Conservation (phyloP, 2,329 filamentous ascomycete genomes). For the Xylariales sp. region DNA sequence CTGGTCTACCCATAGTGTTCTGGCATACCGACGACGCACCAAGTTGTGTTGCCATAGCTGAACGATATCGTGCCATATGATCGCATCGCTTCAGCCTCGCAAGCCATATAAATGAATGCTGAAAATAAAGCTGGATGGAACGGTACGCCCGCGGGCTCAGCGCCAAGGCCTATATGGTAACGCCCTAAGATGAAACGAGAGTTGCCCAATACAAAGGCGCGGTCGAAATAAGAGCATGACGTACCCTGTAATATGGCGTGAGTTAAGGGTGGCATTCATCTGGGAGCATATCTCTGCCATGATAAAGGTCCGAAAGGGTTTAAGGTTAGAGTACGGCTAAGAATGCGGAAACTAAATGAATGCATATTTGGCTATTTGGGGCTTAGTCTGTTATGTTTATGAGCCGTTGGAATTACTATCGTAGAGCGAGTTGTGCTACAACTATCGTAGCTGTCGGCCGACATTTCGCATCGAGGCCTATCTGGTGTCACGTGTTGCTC, state of each 20-base stretch:
- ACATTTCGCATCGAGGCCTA: slow-evolving; percentile 12
- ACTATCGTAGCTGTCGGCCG: background rate
- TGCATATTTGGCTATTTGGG: slow-evolving; percentile 18
- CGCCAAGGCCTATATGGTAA: slow-evolving; percentile 5
- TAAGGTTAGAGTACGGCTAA: slow-evolving; percentile 1
- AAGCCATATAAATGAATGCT: slow-evolving; percentile 24
- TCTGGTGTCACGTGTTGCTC: background rate
- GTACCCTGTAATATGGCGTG: slow-evolving; percentile 16
- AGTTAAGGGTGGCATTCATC: slow-evolving; percentile 19
- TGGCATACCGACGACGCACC: slow-evolving; percentile 4
- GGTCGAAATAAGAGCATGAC: slow-evolving; percentile 3
- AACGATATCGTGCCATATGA: slow-evolving; percentile 26
- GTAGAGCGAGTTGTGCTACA: background rate
- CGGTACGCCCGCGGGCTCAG: background rate
- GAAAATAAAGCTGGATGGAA: slow-evolving; percentile 10
- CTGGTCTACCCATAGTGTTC: background rate
- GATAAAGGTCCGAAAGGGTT: slow-evolving; percentile 34
- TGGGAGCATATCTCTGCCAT: slow-evolving; percentile 18
- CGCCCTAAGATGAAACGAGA: slow-evolving; percentile 24
- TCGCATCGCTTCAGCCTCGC: slow-evolving; percentile 31
- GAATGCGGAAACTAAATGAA: slow-evolving; percentile 18
- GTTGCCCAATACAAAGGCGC: slow-evolving; percentile 10
- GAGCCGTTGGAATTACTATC: background rate
- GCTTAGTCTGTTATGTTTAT: slow-evolving; percentile 7
- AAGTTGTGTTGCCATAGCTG: slow-evolving; percentile 32